Evolutionary conservation across 2,329 filamentous ascomycete genomes (phyloP), one percentile per base, ranked within the genome.

Genomic region (Pseudogymnoascus sp.): DNA sequence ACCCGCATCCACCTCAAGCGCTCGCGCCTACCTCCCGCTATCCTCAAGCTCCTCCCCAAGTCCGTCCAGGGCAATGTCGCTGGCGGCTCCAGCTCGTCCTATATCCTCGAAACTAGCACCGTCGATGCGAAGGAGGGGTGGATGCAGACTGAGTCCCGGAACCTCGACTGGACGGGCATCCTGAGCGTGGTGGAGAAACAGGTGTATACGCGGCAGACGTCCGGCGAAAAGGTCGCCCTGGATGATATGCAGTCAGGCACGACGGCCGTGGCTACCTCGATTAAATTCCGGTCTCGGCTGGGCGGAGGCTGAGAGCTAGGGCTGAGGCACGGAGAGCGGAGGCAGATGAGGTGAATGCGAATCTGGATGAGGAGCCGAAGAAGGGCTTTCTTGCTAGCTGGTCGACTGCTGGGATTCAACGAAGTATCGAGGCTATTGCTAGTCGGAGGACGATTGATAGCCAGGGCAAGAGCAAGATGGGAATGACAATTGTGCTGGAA

Each of bases 1-100:
- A 88, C 89, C 6, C 88, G 90, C 67, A 83, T 95, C 65, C 90
- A 93, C 73, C 79, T 93, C 63, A 95, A 95, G 78, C 88, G 88
- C 76, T 91, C 88, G 14, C 88, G 90, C 65, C 80, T 95, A 68
- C 90, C 90, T 1, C 79, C 83, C 18, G 87, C 89, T 7, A 83
- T 93, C 33, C 83, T 90, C 67, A 91, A 91, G 73, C 80, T 95
- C 28, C 80, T 95, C 5, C 90, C 90, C 0, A 80, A 83, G 12
- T 88, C 85, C 67, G 79, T 88, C 41, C 66, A 72, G 4, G 72
- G 71, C 21, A 74, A 69, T 64, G 70, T 82, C 23, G 86, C 88
- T 1, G 88, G 88, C 61, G 87, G 86, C 11, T 75, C 75, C 37
- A 81, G 79, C 43, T 88, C 90, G 55, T 87, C 84, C 62, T 95